Evolutionary conservation across 1,139 yeast genomes (phyloP).

Genomic region (Geotrichum bryndzae): DNA sequence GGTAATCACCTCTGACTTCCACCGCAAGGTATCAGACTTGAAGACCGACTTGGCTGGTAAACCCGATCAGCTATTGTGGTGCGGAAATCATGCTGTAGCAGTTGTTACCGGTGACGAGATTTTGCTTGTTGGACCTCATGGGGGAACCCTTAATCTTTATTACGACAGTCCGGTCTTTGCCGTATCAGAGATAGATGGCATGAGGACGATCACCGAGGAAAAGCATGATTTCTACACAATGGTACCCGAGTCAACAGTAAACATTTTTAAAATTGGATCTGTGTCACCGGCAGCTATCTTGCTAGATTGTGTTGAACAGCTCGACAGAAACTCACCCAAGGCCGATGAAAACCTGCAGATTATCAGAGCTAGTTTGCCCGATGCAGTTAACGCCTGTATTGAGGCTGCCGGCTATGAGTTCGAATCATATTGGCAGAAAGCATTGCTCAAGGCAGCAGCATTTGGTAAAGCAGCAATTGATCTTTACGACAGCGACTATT

Average conservation of each 20-base stretch:
- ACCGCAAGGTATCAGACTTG: slow-evolving; percentile 48
- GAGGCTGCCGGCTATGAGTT: slow-evolving; percentile 74
- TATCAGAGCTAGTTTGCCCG: slow-evolving; percentile 42
- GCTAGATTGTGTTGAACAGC: slow-evolving; percentile 72
- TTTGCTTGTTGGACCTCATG: slow-evolving; percentile 66
- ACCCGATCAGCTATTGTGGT: slow-evolving; percentile 59
- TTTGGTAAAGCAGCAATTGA: slow-evolving; percentile 73
- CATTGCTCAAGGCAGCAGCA: slow-evolving; percentile 69
- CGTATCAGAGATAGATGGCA: slow-evolving; percentile 61
- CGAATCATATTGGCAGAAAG: slow-evolving; percentile 73
- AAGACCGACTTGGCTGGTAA: slow-evolving; percentile 37
- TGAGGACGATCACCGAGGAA: slow-evolving; percentile 55
- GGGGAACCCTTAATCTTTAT: slow-evolving; percentile 47
- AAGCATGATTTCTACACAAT: slow-evolving; percentile 59
- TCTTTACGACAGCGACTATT: slow-evolving; percentile 53
- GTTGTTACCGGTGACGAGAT: slow-evolving; percentile 56
- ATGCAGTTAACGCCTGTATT: slow-evolving; percentile 68
- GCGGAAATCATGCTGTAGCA: slow-evolving; percentile 78
- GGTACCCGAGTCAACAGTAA: slow-evolving; percentile 54
- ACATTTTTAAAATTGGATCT: slow-evolving; percentile 76
- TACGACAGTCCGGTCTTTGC: slow-evolving; percentile 39
- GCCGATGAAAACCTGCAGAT: slow-evolving; percentile 75
- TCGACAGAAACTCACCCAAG: slow-evolving; percentile 65
- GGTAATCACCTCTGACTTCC: slow-evolving; percentile 50
- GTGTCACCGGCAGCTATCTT: slow-evolving; percentile 76